These are phyloP conservation scores for Claviceps africana DNA, from an alignment of 2,329 filamentous ascomycete species.

Conservation along the genomic window DNA sequence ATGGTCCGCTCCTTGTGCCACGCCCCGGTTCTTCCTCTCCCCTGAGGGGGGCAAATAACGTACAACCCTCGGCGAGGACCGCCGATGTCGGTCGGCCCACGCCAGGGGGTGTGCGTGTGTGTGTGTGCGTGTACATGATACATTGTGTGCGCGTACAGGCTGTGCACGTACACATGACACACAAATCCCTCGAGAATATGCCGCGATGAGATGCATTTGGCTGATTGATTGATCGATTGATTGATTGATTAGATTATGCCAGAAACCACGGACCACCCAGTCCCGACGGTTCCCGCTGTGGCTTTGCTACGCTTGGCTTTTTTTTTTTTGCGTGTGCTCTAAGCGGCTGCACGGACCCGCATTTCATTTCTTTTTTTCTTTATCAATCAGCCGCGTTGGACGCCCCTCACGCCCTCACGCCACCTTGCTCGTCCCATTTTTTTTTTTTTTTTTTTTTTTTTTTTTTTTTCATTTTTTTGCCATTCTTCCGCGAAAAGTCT, in stretches of 20 bases:
- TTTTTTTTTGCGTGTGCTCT: too few species aligned
- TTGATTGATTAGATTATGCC: constrained; percentile 1
- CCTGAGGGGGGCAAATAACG: too few species aligned
- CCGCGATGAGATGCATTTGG: not conserved
- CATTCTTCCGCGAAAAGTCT: too few species aligned
- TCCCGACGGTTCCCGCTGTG: not conserved
- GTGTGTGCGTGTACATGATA: not conserved
- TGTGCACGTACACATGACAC: not conserved
- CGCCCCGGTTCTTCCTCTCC: not conserved
- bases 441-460: too few species aligned
- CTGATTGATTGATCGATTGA: constrained; percentile 2
- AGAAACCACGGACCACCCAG: not conserved
- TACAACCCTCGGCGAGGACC: too few species aligned
- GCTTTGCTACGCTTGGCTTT: not conserved
- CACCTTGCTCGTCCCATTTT: not conserved
- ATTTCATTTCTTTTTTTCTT: not conserved
- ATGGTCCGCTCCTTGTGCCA: not conserved
- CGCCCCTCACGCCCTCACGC: not conserved
- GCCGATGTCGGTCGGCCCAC: not conserved
- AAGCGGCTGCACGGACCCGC: not conserved
- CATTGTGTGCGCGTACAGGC: not conserved
- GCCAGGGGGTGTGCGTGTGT: not conserved
- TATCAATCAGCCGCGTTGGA: not conserved
- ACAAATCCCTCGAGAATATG: not conserved
- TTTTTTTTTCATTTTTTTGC: too few species aligned